Percentiles rank a stretch among this genome's conserved stretches.
Conservation (phyloP, 768 basidiomycete species). For the Tricholoma saponaceum region DNA sequence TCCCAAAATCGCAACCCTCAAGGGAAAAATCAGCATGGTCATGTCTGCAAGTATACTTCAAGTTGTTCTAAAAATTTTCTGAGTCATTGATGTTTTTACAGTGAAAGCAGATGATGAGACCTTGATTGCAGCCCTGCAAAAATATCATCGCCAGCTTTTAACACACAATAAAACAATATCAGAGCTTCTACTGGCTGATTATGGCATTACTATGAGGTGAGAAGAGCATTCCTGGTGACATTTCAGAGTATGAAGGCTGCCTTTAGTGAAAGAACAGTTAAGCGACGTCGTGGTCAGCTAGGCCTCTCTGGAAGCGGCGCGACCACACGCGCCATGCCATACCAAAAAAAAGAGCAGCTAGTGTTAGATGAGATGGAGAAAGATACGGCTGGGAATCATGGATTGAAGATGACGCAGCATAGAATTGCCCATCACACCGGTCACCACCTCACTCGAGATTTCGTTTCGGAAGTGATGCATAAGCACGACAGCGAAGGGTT, state of each 20-base stretch:
- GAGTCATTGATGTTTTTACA: not conserved
- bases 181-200: conserved; percentile 11
- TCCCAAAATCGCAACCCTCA: conserved; percentile 13
- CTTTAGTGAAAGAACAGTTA: not conserved
- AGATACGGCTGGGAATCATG: conserved; percentile 15
- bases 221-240: not conserved
- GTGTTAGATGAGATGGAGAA: conserved; percentile 19
- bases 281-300: not conserved
- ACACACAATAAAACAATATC: conserved; percentile 16
- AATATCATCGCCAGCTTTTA: conserved; percentile 15
- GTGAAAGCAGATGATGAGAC: conserved; percentile 10
- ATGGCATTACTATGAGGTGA: conserved; percentile 14
- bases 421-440: conserved; percentile 11
- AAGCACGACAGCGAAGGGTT: conserved; percentile 1
- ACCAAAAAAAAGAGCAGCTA: not conserved
- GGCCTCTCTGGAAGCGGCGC: not conserved
- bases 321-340: not conserved
- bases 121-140: conserved; percentile 11
- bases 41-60: conserved; percentile 6
- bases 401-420: conserved; percentile 13
- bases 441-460: not conserved
- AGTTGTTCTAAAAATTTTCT: not conserved
- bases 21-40: conserved; percentile 17
- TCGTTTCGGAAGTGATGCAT: conserved; percentile 7
- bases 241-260: not conserved